Percentiles rank a stretch among this genome's conserved stretches.
phyloP scores from a whole-genome alignment of 441 rosid genomes.

The Rhodomyrtus psidioides region DNA sequence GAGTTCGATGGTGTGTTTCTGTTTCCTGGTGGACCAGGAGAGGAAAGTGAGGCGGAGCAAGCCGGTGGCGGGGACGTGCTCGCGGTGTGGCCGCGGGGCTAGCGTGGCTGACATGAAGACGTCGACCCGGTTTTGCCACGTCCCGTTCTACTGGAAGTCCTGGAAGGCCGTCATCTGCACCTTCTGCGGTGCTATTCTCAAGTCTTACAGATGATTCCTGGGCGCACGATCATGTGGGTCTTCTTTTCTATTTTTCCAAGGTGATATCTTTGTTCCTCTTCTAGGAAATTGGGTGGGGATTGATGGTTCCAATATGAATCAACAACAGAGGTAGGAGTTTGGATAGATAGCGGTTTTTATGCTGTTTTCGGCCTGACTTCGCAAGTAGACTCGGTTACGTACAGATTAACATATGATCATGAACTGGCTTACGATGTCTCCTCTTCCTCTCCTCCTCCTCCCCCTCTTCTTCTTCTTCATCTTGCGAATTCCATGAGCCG shows the following conservation, averaged over 20 bases:
- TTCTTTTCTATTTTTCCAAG: background rate
- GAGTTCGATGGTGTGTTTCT: slow-evolving; percentile 51
- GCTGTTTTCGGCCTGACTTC: background rate
- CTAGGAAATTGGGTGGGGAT: background rate
- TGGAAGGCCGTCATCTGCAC: slow-evolving; percentile 83
- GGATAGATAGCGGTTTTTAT: background rate
- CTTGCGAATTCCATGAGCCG: background rate
- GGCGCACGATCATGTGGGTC: background rate
- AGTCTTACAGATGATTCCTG: slow-evolving; percentile 39
- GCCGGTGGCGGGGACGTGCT: slow-evolving; percentile 86
- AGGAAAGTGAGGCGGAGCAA: slow-evolving; percentile 57
- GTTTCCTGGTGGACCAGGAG: slow-evolving; percentile 83
- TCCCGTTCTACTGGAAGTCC: slow-evolving; percentile 74
- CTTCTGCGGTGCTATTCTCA: slow-evolving; percentile 73
- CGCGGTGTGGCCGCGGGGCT: slow-evolving; percentile 85
- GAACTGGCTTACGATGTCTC: background rate
- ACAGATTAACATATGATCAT: background rate
- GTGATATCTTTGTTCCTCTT: background rate
- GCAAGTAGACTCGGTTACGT: background rate
- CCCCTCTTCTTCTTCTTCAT: background rate
- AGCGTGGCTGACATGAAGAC: slow-evolving; percentile 91
- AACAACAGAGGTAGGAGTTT: background rate
- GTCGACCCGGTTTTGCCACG: slow-evolving; percentile 59
- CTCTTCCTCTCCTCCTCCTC: background rate
- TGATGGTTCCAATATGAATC: background rate